These are phyloP conservation scores for Backusella sp. DNA, from an alignment of 192 early-diverging fungal genomes.

Conservation along the genomic window DNA sequence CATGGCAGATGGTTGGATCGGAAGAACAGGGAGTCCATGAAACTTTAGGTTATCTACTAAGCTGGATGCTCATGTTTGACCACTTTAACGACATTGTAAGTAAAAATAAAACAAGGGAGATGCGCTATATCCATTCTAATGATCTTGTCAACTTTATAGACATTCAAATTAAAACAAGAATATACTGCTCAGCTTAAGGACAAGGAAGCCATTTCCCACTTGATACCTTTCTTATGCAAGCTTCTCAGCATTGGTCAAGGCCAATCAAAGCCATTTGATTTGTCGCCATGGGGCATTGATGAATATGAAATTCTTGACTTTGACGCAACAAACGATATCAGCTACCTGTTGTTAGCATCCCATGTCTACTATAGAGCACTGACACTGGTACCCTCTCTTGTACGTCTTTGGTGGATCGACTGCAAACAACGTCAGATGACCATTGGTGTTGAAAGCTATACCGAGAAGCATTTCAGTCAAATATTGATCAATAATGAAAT, in stretches of 20 bases:
- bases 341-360: conserved; percentile 64
- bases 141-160: conserved; percentile 40
- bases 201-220: conserved; percentile 40
- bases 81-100: conserved; percentile 77
- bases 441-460: conserved; percentile 73
- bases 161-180: conserved; percentile 57
- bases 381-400: conserved; percentile 63
- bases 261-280: conserved; percentile 55
- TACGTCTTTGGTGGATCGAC: conserved; percentile 76
- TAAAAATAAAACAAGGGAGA: not conserved
- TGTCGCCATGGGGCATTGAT: conserved; percentile 66
- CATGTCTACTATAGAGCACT: conserved; percentile 72
- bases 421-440: conserved; percentile 76
- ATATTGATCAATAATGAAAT: conserved; percentile 62
- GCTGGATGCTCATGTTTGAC: conserved; percentile 74
- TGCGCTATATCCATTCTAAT: not conserved
- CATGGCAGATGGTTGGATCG: conserved; percentile 16
- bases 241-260: conserved; percentile 61
- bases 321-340: conserved; percentile 47
- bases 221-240: conserved; percentile 64
- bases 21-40: conserved; percentile 38
- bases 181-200: conserved; percentile 60
- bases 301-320: conserved; percentile 60
- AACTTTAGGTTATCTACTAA: conserved; percentile 64
- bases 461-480: conserved; percentile 69